A percentile compares a stretch with the other conserved stretches of the same genome.
Evolutionary conservation across 1,284 basidiomycete genomes (phyloP).

Genomic region (Cystobasidium pallidum): DNA sequence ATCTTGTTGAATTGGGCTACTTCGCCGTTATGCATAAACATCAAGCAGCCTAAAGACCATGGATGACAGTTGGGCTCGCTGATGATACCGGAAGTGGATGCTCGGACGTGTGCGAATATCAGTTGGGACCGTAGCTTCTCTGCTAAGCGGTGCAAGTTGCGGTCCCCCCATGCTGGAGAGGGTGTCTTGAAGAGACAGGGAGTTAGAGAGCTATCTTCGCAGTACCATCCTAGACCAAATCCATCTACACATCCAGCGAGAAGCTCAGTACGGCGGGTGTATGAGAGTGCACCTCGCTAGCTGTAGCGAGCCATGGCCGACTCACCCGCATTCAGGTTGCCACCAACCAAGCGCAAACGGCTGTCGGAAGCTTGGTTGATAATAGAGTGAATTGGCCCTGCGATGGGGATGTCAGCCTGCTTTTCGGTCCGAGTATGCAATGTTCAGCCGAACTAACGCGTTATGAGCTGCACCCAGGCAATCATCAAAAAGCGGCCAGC

Average conservation of each 20-base stretch:
- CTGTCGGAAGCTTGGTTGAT: slow-evolving; percentile 95
- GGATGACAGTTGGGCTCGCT: slow-evolving; percentile 73
- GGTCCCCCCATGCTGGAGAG: slow-evolving; percentile 83
- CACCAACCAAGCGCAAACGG: slow-evolving; percentile 67
- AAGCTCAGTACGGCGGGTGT: slow-evolving; percentile 27
- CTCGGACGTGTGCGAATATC: slow-evolving; percentile 65
- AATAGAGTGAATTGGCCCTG: slow-evolving; percentile 89
- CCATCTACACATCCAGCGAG: slow-evolving; percentile 65
- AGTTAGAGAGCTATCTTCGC: slow-evolving; percentile 24
- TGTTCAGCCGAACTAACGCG: slow-evolving; percentile 18
- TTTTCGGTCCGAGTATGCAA: not conserved
- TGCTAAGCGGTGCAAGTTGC: slow-evolving; percentile 81
- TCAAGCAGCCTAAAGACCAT: slow-evolving; percentile 37
- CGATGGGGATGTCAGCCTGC: not conserved
- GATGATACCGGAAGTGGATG: slow-evolving; percentile 66
- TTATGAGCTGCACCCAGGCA: slow-evolving; percentile 45
- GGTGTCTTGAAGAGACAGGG: slow-evolving; percentile 51
- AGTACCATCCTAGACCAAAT: slow-evolving; percentile 94
- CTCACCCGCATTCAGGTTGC: slow-evolving; percentile 44
- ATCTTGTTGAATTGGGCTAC: slow-evolving; percentile 79
- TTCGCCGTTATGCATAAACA: slow-evolving; percentile 53
- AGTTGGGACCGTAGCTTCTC: slow-evolving; percentile 93
- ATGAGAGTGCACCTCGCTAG: not conserved
- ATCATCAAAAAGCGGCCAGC: not conserved
- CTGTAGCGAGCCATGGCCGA: not conserved